Conservation (phyloP, 225 moss, liverwort and hornwort genomes). For the Climacium dendroides region DNA sequence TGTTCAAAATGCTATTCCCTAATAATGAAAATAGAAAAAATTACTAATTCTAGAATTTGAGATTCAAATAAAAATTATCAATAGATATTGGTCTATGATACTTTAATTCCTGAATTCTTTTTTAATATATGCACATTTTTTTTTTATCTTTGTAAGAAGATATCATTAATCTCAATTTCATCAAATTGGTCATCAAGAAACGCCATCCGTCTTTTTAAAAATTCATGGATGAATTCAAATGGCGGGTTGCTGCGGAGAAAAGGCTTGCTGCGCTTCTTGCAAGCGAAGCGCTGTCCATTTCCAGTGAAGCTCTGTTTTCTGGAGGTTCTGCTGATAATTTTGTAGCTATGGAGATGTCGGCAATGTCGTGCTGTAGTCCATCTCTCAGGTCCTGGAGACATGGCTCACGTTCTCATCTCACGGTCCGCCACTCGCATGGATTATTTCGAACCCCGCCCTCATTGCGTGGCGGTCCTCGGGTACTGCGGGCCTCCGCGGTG, state of each 20-base stretch:
- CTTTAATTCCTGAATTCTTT: background rate
- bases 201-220: too few relatives aligned
- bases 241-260: background rate
- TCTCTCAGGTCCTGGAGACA: background rate
- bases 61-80: background rate
- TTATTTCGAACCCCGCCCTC: background rate
- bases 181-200: background rate
- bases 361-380: background rate
- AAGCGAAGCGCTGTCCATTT: background rate
- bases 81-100: too few relatives aligned
- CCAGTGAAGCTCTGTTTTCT: background rate
- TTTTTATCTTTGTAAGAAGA: background rate
- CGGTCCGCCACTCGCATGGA: background rate
- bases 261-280: background rate
- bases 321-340: background rate
- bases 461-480: background rate
- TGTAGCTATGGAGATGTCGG: constrained; percentile 14
- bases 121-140: background rate
- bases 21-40: background rate
- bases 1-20: background rate
- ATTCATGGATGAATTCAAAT: background rate
- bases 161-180: background rate
- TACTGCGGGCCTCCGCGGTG: background rate
- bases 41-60: background rate
- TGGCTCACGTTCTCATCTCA: background rate